Percentiles rank a stretch among this genome's conserved stretches.
Conservation (phyloP, 306 rosid genomes). For the Dryas drummondii region DNA sequence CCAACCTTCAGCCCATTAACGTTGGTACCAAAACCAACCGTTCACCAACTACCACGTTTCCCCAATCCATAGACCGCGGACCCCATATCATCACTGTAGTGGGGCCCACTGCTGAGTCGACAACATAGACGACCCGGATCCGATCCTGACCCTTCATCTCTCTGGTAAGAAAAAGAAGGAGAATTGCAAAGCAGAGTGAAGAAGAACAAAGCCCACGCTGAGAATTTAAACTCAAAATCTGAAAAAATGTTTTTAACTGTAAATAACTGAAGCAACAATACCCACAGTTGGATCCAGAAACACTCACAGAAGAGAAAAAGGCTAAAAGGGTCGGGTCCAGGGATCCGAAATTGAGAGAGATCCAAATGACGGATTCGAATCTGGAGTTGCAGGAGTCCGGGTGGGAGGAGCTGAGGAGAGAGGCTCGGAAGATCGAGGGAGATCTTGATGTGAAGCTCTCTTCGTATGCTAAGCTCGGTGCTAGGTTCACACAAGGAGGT, state of each 20-base stretch:
- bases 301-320: neutral
- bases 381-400: constrained; percentile 98
- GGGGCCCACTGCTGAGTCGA: neutral
- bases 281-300: constrained; percentile 15
- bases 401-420: constrained; percentile 95
- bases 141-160: neutral
- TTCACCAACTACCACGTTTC: neutral
- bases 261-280: constrained; percentile 31
- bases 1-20: neutral
- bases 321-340: constrained; percentile 12
- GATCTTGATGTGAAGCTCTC: constrained; percentile 97
- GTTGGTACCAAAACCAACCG: neutral
- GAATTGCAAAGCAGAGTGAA: neutral
- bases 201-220: neutral
- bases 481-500: constrained; percentile 92
- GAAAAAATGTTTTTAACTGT: constrained; percentile 22
- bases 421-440: constrained; percentile 96
- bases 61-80: too few relatives aligned
- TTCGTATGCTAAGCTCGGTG: constrained; percentile 86
- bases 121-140: neutral
- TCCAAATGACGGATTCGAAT: constrained; percentile 64
- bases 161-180: neutral
- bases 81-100: neutral
- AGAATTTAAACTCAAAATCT: neutral
- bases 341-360: constrained; percentile 29